Evolutionary conservation across 148 eudicot genomes (phyloP).

Genomic region (Cornus suecica): DNA sequence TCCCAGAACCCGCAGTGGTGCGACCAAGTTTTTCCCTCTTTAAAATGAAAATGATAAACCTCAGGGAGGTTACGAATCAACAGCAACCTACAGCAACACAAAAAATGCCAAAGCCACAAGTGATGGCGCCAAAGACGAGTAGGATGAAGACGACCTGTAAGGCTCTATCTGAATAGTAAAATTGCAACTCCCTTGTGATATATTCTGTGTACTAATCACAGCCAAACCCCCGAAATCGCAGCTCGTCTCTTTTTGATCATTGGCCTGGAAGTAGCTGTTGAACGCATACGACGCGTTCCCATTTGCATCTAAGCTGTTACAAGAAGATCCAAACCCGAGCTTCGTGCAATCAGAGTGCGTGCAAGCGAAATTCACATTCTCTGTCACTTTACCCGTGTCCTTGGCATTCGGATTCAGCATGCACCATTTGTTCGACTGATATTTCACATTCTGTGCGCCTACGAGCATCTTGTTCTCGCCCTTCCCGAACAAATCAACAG

Average conservation of each 20-base stretch:
- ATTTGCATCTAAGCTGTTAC: conserved; percentile 11
- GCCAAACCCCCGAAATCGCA: conserved; percentile 23
- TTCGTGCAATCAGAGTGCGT: conserved; percentile 15
- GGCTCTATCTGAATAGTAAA: conserved; percentile 19
- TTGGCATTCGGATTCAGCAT: conserved; percentile 14
- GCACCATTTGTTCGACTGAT: conserved; percentile 19
- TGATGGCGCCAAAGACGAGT: no score
- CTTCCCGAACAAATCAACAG: conserved; percentile 6
- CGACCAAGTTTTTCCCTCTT: no score
- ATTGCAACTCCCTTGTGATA: conserved; percentile 14
- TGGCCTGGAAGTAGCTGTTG: conserved; percentile 16
- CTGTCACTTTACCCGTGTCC: conserved; percentile 11
- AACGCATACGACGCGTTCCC: conserved; percentile 24
- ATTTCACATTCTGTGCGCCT: conserved; percentile 13
- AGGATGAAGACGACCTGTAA: no score
- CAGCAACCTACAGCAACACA: no score
- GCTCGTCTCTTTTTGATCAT: conserved; percentile 10
- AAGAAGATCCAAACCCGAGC: conserved; percentile 16
- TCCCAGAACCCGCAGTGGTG: no score
- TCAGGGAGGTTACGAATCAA: no score
- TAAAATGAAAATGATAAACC: no score
- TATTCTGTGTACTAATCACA: conserved; percentile 4
- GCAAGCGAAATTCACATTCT: conserved; percentile 15
- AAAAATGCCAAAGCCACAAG: no score
- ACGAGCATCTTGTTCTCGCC: conserved; percentile 9